Percentiles rank a stretch among this genome's conserved stretches.
Conservation (phyloP, 768 basidiomycete genomes). For the Leccinellum luteum region DNA sequence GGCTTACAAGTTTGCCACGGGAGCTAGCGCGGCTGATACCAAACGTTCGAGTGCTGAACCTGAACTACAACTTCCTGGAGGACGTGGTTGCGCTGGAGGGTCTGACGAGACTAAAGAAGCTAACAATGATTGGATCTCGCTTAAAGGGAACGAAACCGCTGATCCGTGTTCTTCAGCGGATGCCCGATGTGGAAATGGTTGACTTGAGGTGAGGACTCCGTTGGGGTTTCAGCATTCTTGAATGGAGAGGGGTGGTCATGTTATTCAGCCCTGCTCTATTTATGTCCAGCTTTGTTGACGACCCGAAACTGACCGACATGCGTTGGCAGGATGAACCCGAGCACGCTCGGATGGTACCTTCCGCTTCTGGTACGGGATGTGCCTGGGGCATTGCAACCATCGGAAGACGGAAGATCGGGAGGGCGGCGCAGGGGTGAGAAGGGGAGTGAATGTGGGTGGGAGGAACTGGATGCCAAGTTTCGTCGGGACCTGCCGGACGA, state of each 20-base stretch:
- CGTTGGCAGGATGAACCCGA: slow-evolving; percentile 82
- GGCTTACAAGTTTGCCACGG: slow-evolving; percentile 70
- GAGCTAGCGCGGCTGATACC: slow-evolving; percentile 66
- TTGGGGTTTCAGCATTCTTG: slow-evolving; percentile 13
- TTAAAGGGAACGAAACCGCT: slow-evolving; percentile 72
- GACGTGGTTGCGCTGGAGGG: slow-evolving; percentile 67
- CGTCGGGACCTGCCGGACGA: slow-evolving; percentile 87
- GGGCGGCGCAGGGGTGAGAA: slow-evolving; percentile 31
- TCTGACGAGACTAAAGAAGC: slow-evolving; percentile 71
- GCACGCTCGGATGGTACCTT: slow-evolving; percentile 93
- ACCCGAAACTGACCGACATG: slow-evolving; percentile 28
- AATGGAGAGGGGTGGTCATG: background rate
- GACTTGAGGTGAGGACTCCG: slow-evolving; percentile 74
- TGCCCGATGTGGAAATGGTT: slow-evolving; percentile 82
- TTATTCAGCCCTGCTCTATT: background rate
- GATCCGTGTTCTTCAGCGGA: slow-evolving; percentile 65
- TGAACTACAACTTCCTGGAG: slow-evolving; percentile 96
- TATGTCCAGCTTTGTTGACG: slow-evolving; percentile 3
- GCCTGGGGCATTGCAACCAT: slow-evolving; percentile 65
- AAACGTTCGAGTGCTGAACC: slow-evolving; percentile 86
- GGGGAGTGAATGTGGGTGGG: slow-evolving; percentile 49
- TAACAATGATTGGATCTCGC: slow-evolving; percentile 84
- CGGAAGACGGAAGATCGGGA: slow-evolving; percentile 35
- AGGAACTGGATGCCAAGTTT: slow-evolving; percentile 80
- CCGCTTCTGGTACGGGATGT: slow-evolving; percentile 75